These are phyloP conservation scores for Urtica urens DNA, from an alignment of 306 rosid genomes.

Conservation along the genomic window DNA sequence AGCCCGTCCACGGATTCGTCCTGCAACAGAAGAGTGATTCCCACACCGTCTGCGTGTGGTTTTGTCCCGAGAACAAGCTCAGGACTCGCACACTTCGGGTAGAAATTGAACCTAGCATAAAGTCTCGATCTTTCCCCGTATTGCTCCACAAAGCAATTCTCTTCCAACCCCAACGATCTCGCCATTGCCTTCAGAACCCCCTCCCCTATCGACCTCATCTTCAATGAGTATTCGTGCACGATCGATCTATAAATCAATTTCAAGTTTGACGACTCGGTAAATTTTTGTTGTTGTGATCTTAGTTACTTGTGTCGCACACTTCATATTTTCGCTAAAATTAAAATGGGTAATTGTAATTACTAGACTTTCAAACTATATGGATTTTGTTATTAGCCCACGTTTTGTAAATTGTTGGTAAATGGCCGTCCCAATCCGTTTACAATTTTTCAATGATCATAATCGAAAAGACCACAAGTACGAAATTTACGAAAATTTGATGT, in stretches of 20 bases:
- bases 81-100: conserved; percentile 56
- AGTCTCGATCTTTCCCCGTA: conserved; percentile 31
- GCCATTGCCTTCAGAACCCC: conserved; percentile 60
- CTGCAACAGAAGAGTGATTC: conserved; percentile 54
- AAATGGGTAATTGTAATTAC: no score
- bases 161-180: conserved; percentile 53
- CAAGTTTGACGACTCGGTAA: neutral
- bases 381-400: no score
- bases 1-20: conserved; percentile 66
- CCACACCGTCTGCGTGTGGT: conserved; percentile 64
- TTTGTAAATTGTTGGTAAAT: no score
- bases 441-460: no score
- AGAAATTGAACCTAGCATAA: conserved; percentile 49
- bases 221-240: conserved; percentile 34
- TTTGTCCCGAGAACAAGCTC: conserved; percentile 55
- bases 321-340: no score
- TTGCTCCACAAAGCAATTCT: conserved; percentile 38
- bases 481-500: no score
- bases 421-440: no score
- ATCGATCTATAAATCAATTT: conserved; percentile 33
- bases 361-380: no score
- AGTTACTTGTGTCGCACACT: no score
- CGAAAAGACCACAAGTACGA: no score
- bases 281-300: no score
- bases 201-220: conserved; percentile 26